A percentile compares a stretch with the other conserved stretches of the same genome.
Evolutionary conservation across 202 grass and related monocot genomes (phyloP).

Genomic region (Setaria viridis): DNA sequence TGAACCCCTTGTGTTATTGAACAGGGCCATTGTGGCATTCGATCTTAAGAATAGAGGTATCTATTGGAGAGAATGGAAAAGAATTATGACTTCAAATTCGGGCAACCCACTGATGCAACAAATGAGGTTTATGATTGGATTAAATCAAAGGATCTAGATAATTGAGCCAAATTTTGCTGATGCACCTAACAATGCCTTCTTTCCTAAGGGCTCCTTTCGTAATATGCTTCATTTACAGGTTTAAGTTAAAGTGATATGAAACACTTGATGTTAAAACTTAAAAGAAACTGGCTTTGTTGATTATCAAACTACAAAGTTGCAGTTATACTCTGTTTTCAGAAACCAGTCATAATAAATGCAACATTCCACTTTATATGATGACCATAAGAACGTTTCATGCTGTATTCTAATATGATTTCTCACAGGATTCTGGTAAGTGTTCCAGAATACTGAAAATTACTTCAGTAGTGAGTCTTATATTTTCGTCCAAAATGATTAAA

Average conservation of each 20-base stretch:
- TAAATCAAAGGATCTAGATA: slow-evolving; percentile 14
- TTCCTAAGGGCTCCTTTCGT: neutral
- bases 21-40: neutral
- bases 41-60: neutral
- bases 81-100: neutral
- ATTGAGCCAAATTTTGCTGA: neutral
- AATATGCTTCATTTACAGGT: neutral
- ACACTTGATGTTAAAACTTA: slow-evolving; percentile 1
- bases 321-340: neutral
- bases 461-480: neutral
- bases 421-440: neutral
- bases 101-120: neutral
- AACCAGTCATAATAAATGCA: slow-evolving; percentile 1
- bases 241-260: slow-evolving; percentile 9
- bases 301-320: neutral
- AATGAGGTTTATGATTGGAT: slow-evolving; percentile 7
- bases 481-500: slow-evolving; percentile 41
- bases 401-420: slow-evolving; percentile 5
- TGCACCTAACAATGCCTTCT: neutral
- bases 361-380: neutral
- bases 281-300: neutral
- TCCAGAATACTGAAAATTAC: slow-evolving; percentile 1
- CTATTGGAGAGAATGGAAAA: neutral
- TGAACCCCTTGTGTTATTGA: neutral
- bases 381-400: neutral